Conservation (phyloP, 768 basidiomycete genomes). For the Naganishia antarctica region DNA sequence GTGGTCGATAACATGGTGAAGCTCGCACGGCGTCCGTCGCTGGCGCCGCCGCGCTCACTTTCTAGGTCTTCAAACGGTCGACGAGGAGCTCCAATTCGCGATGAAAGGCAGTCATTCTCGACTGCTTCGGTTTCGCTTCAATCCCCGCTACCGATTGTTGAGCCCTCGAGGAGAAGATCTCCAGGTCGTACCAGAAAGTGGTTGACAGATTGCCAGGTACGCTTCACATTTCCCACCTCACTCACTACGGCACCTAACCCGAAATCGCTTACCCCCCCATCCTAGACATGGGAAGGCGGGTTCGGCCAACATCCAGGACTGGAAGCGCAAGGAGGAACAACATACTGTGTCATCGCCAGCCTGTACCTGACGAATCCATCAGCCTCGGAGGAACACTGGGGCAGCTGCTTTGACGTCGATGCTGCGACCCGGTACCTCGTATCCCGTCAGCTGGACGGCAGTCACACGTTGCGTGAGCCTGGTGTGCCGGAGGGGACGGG, state of each 20-base stretch:
- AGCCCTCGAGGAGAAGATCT: not conserved
- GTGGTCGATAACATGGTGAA: slow-evolving; percentile 54
- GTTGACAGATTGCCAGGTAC: slow-evolving; percentile 67
- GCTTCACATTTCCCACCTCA: slow-evolving; percentile 28
- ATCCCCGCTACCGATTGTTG: too few species aligned
- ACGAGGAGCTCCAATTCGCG: not conserved
- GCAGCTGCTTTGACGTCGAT: not conserved
- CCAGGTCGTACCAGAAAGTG: slow-evolving; percentile 54
- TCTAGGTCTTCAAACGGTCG: not conserved
- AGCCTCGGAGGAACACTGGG: slow-evolving; percentile 41
- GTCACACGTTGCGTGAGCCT: too few species aligned
- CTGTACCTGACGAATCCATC: slow-evolving; percentile 32
- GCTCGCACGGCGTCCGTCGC: not conserved
- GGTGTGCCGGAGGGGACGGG: not conserved
- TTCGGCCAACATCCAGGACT: slow-evolving; percentile 75
- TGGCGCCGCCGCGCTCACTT: not conserved
- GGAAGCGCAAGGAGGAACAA: slow-evolving; percentile 90
- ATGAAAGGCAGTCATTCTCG: too few species aligned
- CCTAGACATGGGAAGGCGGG: slow-evolving; percentile 84
- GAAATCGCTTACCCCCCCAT: not conserved
- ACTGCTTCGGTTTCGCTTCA: too few species aligned
- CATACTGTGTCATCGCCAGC: slow-evolving; percentile 80
- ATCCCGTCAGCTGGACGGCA: slow-evolving; percentile 58
- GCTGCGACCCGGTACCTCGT: slow-evolving; percentile 53
- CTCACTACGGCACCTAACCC: not conserved